Evolutionary conservation across 192 early-diverging fungal species (phyloP).

Genomic region (Linnemannia schmuckeri): DNA sequence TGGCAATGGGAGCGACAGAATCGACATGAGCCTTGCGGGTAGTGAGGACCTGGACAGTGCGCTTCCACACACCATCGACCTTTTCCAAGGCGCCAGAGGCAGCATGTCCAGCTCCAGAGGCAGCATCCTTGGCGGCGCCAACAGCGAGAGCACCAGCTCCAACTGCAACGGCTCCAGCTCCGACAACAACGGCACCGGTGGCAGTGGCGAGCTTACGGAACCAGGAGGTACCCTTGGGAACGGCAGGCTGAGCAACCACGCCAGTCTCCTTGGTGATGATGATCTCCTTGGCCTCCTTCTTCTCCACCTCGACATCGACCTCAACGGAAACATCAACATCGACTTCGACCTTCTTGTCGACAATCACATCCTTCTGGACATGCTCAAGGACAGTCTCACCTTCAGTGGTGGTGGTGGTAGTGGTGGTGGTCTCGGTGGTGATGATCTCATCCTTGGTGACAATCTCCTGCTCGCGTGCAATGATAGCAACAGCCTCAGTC

Average conservation of each 20-base stretch:
- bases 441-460: not conserved
- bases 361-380: not conserved
- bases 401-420: not conserved
- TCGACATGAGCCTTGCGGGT: constrained; percentile 8
- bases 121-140: constrained; percentile 22
- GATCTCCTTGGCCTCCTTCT: not conserved
- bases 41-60: constrained; percentile 30
- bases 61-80: constrained; percentile 36
- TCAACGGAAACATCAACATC: not conserved
- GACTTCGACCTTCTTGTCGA: not conserved
- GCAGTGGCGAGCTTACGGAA: constrained; percentile 17
- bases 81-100: constrained; percentile 11
- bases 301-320: not conserved
- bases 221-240: constrained; percentile 16
- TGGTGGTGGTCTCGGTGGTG: not conserved
- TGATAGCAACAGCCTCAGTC: constrained; percentile 7
- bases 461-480: constrained; percentile 7
- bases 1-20: constrained; percentile 19
- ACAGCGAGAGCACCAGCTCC: not conserved
- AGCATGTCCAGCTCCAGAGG: not conserved
- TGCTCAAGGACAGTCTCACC: not conserved
- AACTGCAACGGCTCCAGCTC: not conserved
- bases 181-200: constrained; percentile 10
- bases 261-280: not conserved
- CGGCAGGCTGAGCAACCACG: not conserved